Percentiles rank a stretch among this genome's conserved stretches.
Conservation (phyloP, 768 basidiomycete genomes). For the Tulasnella sp. region DNA sequence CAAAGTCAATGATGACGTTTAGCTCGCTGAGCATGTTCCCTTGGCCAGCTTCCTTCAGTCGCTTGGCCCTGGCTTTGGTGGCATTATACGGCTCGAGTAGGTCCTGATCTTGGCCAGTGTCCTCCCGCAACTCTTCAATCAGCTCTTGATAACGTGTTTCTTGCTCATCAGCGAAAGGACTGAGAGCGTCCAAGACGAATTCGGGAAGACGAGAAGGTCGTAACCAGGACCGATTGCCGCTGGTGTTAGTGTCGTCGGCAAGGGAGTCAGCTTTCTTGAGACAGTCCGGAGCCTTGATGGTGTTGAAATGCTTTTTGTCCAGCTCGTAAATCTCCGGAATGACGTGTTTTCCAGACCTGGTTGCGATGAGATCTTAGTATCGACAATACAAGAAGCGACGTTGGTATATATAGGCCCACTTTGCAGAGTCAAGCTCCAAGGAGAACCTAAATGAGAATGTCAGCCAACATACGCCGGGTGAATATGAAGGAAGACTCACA, state of each 20-base stretch:
- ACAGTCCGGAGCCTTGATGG: neutral
- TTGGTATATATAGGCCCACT: constrained; percentile 25
- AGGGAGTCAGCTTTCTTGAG: constrained; percentile 22
- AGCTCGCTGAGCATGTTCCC: constrained; percentile 29
- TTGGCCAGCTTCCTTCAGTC: neutral
- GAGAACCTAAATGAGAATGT: constrained; percentile 32
- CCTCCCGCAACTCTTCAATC: neutral
- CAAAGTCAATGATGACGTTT: constrained; percentile 31
- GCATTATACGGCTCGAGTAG: constrained; percentile 33
- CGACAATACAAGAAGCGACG: too few species aligned
- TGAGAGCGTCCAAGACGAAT: constrained; percentile 22
- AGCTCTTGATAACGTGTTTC: neutral
- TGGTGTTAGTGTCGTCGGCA: constrained; percentile 27
- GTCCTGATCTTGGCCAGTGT: constrained; percentile 20
- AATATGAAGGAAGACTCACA: constrained; percentile 29
- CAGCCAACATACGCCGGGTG: neutral
- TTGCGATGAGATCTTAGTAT: too few species aligned
- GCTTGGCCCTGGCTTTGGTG: constrained; percentile 23
- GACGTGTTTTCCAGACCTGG: constrained; percentile 40
- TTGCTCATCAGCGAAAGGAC: constrained; percentile 15
- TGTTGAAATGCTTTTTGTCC: constrained; percentile 24
- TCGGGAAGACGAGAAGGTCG: constrained; percentile 17
- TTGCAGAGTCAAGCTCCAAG: constrained; percentile 47
- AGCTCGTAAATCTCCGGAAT: constrained; percentile 24
- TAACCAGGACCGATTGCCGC: constrained; percentile 16